Conservation (phyloP, 2,329 filamentous ascomycete genomes). For the Penicillium sp. region DNA sequence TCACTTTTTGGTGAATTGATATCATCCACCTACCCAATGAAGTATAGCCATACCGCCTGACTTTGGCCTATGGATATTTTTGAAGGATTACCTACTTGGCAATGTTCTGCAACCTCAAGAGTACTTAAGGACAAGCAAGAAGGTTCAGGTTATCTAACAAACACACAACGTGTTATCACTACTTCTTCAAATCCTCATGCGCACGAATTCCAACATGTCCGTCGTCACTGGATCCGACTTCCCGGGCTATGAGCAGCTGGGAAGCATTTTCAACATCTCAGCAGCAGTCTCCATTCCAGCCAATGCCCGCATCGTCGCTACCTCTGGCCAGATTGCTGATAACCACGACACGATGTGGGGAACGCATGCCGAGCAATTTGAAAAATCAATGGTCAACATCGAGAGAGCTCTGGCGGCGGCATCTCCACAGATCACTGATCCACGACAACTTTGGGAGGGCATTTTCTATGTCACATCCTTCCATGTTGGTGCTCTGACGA, state of each 20-base stretch:
- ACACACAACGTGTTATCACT: background rate
- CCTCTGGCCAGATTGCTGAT: slow-evolving; percentile 15
- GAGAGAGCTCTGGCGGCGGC: slow-evolving; percentile 10
- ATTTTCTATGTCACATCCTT: background rate
- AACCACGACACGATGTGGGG: slow-evolving; percentile 15
- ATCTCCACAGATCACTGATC: slow-evolving; percentile 12
- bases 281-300: slow-evolving; percentile 1
- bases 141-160: background rate
- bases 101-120: background rate
- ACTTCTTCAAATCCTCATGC: background rate
- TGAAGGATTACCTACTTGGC: background rate
- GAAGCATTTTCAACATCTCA: background rate
- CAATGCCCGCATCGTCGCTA: slow-evolving; percentile 12
- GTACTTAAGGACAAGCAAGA: background rate
- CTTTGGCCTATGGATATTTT: background rate
- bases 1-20: background rate
- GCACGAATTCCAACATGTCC: background rate
- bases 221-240: background rate
- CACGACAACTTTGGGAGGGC: background rate
- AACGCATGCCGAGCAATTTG: slow-evolving; percentile 15
- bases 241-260: background rate
- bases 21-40: background rate
- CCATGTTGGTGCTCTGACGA: slow-evolving; percentile 4
- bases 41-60: background rate
- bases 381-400: slow-evolving; percentile 16